Percentiles rank a stretch among this genome's conserved stretches.
These are phyloP conservation scores for Salmacisia buchloeana DNA, from an alignment of 1,284 basidiomycete species.

Conservation along the genomic window DNA sequence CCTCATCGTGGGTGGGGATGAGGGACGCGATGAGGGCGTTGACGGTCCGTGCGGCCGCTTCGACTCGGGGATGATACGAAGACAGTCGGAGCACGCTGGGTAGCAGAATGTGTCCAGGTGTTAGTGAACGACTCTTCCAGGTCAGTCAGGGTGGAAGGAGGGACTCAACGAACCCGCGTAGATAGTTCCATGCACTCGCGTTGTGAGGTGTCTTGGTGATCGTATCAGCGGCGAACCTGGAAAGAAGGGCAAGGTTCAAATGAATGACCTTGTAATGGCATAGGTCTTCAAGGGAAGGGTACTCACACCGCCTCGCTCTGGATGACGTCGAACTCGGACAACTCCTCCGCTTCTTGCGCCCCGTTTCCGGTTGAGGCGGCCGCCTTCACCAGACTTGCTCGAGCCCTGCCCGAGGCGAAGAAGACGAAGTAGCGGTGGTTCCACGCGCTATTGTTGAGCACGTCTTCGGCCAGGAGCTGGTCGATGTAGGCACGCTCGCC, in stretches of 20 bases:
- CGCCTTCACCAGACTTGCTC: not conserved
- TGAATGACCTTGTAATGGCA: too few species aligned
- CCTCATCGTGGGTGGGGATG: constrained; percentile 19
- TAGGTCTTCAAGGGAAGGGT: constrained; percentile 18
- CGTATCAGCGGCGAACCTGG: constrained; percentile 20
- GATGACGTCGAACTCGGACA: constrained; percentile 52
- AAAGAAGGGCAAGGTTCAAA: constrained; percentile 9
- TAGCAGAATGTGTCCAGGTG: not conserved
- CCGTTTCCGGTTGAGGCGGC: not conserved
- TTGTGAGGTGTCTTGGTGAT: constrained; percentile 37
- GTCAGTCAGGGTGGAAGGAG: not conserved
- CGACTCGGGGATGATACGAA: not conserved
- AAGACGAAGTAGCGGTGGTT: constrained; percentile 91
- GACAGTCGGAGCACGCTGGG: constrained; percentile 5
- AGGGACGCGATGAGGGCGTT: constrained; percentile 14
- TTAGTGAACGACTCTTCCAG: not conserved
- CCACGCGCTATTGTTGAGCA: constrained; percentile 96
- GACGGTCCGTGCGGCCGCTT: not conserved
- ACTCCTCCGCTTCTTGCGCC: not conserved
- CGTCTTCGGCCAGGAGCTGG: constrained; percentile 67
- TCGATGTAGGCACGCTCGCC: constrained; percentile 74
- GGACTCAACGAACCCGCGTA: constrained; percentile 22
- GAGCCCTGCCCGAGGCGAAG: constrained; percentile 52
- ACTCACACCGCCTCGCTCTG: constrained; percentile 68
- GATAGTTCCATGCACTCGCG: constrained; percentile 41